Percentiles rank a stretch among this genome's conserved stretches.
Conservation (phyloP, 805 yeast species). For the Barnettozyma salicaria region DNA sequence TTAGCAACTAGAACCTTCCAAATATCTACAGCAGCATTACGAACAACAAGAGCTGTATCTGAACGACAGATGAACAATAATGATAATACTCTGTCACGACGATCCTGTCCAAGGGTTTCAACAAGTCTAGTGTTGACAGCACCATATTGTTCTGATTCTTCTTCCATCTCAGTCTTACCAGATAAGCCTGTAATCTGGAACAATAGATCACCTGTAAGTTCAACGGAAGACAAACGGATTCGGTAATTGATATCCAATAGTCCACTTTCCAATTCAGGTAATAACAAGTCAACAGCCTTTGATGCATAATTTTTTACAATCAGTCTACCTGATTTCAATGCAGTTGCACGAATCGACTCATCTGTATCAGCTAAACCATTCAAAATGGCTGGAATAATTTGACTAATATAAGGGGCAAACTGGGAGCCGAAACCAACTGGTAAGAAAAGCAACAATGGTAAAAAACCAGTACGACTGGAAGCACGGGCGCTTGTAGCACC, state of each 20-base stretch:
- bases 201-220: conserved; percentile 88
- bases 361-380: conserved; percentile 85
- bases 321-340: conserved; percentile 88
- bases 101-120: conserved; percentile 77
- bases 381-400: conserved; percentile 86
- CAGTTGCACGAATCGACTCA: conserved; percentile 82
- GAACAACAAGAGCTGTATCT: conserved; percentile 80
- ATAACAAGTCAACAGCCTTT: conserved; percentile 83
- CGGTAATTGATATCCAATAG: conserved; percentile 75
- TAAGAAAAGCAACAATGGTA: conserved; percentile 81
- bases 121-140: conserved; percentile 60
- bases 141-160: conserved; percentile 38
- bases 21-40: conserved; percentile 84
- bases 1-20: conserved; percentile 97
- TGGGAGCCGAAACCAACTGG: conserved; percentile 94
- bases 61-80: conserved; percentile 91
- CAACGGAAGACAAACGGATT: conserved; percentile 89
- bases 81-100: conserved; percentile 81
- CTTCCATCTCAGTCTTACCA: conserved; percentile 65
- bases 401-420: conserved; percentile 81
- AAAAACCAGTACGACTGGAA: conserved; percentile 82
- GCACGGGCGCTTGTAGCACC: conserved; percentile 63
- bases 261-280: conserved; percentile 92
- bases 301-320: conserved; percentile 87
- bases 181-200: conserved; percentile 91